Evolutionary conservation across 352 stramenopile species (phyloP).

Genomic region (Globisporangium canariense): DNA sequence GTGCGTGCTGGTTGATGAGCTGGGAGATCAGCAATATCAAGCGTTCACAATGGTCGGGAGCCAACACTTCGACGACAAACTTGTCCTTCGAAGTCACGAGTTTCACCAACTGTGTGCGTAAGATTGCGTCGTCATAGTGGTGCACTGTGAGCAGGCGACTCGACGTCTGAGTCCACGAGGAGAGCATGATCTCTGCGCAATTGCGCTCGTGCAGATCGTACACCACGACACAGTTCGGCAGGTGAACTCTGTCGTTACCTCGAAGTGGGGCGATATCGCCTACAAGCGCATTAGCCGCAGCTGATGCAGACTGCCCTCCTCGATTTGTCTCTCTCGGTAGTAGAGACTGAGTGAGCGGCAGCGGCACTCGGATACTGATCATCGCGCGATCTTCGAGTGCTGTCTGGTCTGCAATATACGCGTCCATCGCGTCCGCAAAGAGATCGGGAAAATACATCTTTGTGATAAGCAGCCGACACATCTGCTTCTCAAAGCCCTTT

Average conservation of each 20-base stretch:
- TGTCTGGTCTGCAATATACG: slow-evolving; percentile 16
- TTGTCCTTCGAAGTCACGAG: slow-evolving; percentile 31
- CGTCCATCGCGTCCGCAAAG: slow-evolving; percentile 19
- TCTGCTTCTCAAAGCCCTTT: slow-evolving; percentile 12
- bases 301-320: background rate
- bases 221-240: slow-evolving; percentile 8
- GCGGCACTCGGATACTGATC: background rate
- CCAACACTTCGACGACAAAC: slow-evolving; percentile 41
- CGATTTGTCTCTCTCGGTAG: background rate
- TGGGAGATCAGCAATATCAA: slow-evolving; percentile 40
- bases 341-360: background rate
- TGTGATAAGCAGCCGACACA: slow-evolving; percentile 29
- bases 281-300: slow-evolving; percentile 5
- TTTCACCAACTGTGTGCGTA: slow-evolving; percentile 15
- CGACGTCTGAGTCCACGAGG: slow-evolving; percentile 10
- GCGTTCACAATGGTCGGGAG: slow-evolving; percentile 24
- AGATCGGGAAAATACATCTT: slow-evolving; percentile 35
- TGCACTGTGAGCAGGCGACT: slow-evolving; percentile 9
- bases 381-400: background rate
- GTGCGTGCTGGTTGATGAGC: slow-evolving; percentile 48
- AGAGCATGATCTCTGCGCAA: slow-evolving; percentile 1
- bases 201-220: slow-evolving; percentile 12
- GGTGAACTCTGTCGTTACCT: slow-evolving; percentile 1
- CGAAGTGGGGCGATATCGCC: background rate
- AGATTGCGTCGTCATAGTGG: slow-evolving; percentile 12